These are phyloP conservation scores for Penicillium griseofulvum DNA, from an alignment of 2,329 filamentous ascomycete genomes.

Conservation along the genomic window DNA sequence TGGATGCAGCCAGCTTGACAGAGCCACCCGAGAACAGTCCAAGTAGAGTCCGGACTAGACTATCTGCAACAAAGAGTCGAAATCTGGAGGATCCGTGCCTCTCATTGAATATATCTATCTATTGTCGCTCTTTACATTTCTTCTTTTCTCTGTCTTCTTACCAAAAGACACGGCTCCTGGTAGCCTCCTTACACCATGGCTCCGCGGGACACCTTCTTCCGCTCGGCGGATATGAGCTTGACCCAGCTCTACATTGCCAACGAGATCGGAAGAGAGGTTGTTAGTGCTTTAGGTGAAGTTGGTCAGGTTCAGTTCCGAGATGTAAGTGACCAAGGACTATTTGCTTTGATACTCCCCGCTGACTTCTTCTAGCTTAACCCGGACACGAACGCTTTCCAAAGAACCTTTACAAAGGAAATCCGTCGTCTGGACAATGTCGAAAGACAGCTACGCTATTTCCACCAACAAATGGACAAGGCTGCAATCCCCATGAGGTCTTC, in stretches of 20 bases:
- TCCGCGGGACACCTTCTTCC: conserved; percentile 90
- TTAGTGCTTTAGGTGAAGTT: conserved; percentile 92
- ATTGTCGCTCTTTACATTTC: conserved; percentile 6
- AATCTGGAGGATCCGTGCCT: conserved; percentile 19
- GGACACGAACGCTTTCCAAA: conserved; percentile 89
- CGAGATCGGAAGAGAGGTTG: conserved; percentile 96
- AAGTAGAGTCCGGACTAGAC: conserved; percentile 1
- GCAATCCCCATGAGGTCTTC: conserved; percentile 82
- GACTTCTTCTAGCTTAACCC: conserved; percentile 71
- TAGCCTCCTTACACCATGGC: conserved; percentile 51
- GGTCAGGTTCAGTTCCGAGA: conserved; percentile 96
- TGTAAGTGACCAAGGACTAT: conserved; percentile 57
- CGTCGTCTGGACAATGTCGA: conserved; percentile 97
- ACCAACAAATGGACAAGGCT: conserved; percentile 91
- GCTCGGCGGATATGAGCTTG: conserved; percentile 99
- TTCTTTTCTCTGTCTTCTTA: conserved; percentile 10
- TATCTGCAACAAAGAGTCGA: not conserved
- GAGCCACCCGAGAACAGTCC: conserved; percentile 6
- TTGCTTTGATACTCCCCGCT: conserved; percentile 12
- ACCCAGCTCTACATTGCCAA: conserved; percentile 99
- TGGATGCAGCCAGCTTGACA: conserved; percentile 20
- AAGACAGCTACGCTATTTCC: conserved; percentile 94
- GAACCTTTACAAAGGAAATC: conserved; percentile 97
- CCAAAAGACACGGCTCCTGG: conserved; percentile 23
- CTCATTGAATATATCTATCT: conserved; percentile 10